Evolutionary conservation across 1,284 basidiomycete genomes (phyloP).

Genomic region (Tranzscheliella williamsii): DNA sequence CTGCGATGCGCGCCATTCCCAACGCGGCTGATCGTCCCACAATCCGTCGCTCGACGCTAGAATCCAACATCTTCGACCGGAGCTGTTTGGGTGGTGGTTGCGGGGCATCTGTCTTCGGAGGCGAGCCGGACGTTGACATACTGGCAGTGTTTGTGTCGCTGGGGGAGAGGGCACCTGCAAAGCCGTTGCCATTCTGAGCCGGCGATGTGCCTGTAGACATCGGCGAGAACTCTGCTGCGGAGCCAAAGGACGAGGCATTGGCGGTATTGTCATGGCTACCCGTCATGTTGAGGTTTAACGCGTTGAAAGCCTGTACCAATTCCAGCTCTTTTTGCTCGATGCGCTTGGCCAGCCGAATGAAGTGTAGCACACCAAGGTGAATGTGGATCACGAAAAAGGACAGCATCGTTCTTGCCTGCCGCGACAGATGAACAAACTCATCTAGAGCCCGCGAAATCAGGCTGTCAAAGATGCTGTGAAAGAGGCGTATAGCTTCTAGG

Average conservation of each 20-base stretch:
- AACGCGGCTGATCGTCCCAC: slow-evolving; percentile 21
- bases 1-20: slow-evolving; percentile 26
- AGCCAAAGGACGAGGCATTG: not conserved
- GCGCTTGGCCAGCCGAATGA: slow-evolving; percentile 23
- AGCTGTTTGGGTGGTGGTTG: slow-evolving; percentile 1
- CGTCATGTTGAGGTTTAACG: not conserved
- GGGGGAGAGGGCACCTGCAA: not conserved
- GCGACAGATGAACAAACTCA: slow-evolving; percentile 27
- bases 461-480: slow-evolving; percentile 38
- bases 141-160: not conserved
- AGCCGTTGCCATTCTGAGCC: not conserved
- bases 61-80: slow-evolving; percentile 13
- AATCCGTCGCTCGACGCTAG: slow-evolving; percentile 14
- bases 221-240: slow-evolving; percentile 2
- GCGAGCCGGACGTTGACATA: slow-evolving; percentile 1
- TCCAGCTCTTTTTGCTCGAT: slow-evolving; percentile 38
- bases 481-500: slow-evolving; percentile 26
- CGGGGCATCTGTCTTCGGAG: not conserved
- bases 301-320: slow-evolving; percentile 24
- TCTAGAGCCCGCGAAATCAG: slow-evolving; percentile 26
- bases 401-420: slow-evolving; percentile 34
- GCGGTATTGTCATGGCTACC: not conserved
- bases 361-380: slow-evolving; percentile 34
- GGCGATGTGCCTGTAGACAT: slow-evolving; percentile 5
- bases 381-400: slow-evolving; percentile 38